Evolutionary conservation across 441 rosid genomes (phyloP), one percentile per base, ranked within the genome.

Genomic region (Eruca vesicaria): DNA sequence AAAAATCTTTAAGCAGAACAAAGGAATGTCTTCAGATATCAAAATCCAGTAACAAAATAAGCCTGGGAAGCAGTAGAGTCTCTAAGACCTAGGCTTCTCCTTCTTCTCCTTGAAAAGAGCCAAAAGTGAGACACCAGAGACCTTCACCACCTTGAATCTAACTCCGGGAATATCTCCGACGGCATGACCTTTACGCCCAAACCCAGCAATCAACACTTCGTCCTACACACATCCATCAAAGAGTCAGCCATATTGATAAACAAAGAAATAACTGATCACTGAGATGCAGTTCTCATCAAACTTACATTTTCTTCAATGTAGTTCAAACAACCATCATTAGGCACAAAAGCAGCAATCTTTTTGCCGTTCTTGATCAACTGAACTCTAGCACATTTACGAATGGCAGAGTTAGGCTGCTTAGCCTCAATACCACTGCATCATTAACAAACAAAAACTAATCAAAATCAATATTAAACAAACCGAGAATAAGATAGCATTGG

Each of bases 401-500:
- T 87, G 9, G 88, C 90, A 71, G 90, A 87, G 79, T 85, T 85
- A 5, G 88, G 85, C 84, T 87, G 88, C 81, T 87, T 87, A 32
- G 90, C 90, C 69, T 79, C 87, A 66, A 78, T 83, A 73, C 87
- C 87, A 6, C 79, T 71, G 77, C 66, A 70, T 31, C 7, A 50
- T 32, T 15, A 48, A 41, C 65, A 78, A 19, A 65, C 21, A n/a
- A 16, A 29, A 6, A 38, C 16, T 23, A 8, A 43, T 21, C 57
- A 53, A 32, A 20, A 14, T 55, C 60, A 55, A 55, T 3, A 20
- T 7, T 20, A 10, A 55, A 21, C 2, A 7, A 56, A 12, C 7
- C 1, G 35, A 33, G 20, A 21, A 0, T 14, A 29, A 6, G 45
- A 31, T 15, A 6, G 26, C 26, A 31, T 1, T 48, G 16, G 1